Percentiles rank a stretch among this genome's conserved stretches.
Conservation (phyloP, 2,329 filamentous ascomycete species). For the Scortechinia acanthostroma region DNA sequence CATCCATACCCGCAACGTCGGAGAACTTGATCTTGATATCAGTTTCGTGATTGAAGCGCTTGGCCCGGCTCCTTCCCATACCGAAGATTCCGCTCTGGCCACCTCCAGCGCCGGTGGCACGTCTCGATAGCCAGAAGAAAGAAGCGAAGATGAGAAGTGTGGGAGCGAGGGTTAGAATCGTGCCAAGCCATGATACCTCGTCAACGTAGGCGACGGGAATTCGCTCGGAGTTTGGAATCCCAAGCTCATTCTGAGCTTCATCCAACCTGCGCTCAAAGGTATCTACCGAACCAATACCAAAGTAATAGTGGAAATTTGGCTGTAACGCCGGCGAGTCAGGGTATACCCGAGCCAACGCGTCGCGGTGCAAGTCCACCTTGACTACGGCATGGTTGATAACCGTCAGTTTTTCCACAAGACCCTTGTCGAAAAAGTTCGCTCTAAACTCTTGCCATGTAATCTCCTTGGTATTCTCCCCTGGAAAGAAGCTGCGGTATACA, state of each 20-base stretch:
- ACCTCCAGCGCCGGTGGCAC: constrained; percentile 63
- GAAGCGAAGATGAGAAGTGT: constrained; percentile 80
- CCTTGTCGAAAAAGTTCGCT: constrained; percentile 89
- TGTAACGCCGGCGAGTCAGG: constrained; percentile 66
- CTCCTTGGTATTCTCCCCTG: constrained; percentile 58
- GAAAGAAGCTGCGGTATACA: constrained; percentile 49
- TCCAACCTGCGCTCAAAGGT: constrained; percentile 86
- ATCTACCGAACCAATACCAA: constrained; percentile 90
- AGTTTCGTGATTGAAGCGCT: constrained; percentile 86
- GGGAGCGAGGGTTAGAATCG: constrained; percentile 75
- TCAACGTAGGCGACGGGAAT: constrained; percentile 85
- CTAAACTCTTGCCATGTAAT: constrained; percentile 98
- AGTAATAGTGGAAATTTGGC: constrained; percentile 62
- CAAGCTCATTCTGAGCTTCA: constrained; percentile 77
- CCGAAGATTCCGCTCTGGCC: constrained; percentile 74
- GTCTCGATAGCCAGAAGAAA: constrained; percentile 71
- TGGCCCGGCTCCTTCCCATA: constrained; percentile 90
- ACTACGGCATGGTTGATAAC: constrained; percentile 40
- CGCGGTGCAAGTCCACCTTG: constrained; percentile 31
- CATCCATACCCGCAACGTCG: constrained; percentile 95
- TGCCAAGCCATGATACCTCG: constrained; percentile 67
- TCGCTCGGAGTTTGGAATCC: constrained; percentile 77
- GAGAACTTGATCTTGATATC: constrained; percentile 95
- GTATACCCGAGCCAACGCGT: constrained; percentile 75
- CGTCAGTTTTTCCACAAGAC: constrained; percentile 86